phyloP scores from a whole-genome alignment of 257 asterid species.

The Ajuga chamaepitys region DNA sequence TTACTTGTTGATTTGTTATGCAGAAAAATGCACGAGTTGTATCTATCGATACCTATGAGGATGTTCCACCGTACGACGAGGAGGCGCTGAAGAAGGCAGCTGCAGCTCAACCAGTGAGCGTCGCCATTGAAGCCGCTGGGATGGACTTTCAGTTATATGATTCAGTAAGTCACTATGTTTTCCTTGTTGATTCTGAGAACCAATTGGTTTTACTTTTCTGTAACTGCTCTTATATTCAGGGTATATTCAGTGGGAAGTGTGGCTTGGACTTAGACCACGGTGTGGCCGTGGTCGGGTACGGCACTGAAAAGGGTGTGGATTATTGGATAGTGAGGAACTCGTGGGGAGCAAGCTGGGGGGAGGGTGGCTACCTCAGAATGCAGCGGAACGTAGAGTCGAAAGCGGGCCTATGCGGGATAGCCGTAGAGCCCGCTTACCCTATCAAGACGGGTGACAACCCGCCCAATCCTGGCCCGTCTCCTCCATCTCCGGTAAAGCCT shows the following conservation, averaged over 20 bases:
- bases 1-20: slow-evolving; percentile 5
- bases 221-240: slow-evolving; percentile 28
- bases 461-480: slow-evolving; percentile 66
- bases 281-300: slow-evolving; percentile 66
- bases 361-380: slow-evolving; percentile 66
- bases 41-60: slow-evolving; percentile 51
- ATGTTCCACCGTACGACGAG: slow-evolving; percentile 36
- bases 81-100: slow-evolving; percentile 46
- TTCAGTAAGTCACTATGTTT: slow-evolving; percentile 29
- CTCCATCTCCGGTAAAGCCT: slow-evolving; percentile 62
- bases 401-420: slow-evolving; percentile 63
- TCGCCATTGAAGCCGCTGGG: slow-evolving; percentile 70
- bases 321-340: slow-evolving; percentile 84
- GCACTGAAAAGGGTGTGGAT: slow-evolving; percentile 42
- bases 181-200: no score
- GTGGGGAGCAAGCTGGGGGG: slow-evolving; percentile 78
- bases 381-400: slow-evolving; percentile 38
- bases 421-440: slow-evolving; percentile 72
- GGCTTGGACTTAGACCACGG: slow-evolving; percentile 68
- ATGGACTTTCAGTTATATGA: slow-evolving; percentile 57
- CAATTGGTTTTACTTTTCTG: not conserved
- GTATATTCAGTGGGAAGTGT: slow-evolving; percentile 57
- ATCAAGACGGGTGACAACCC: slow-evolving; percentile 54
- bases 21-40: slow-evolving; percentile 70
- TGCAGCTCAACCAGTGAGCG: slow-evolving; percentile 46